A percentile compares a stretch with the other conserved stretches of the same genome.
Evolutionary conservation across 768 basidiomycete species (phyloP).

Genomic region (Lentinus brumalis): DNA sequence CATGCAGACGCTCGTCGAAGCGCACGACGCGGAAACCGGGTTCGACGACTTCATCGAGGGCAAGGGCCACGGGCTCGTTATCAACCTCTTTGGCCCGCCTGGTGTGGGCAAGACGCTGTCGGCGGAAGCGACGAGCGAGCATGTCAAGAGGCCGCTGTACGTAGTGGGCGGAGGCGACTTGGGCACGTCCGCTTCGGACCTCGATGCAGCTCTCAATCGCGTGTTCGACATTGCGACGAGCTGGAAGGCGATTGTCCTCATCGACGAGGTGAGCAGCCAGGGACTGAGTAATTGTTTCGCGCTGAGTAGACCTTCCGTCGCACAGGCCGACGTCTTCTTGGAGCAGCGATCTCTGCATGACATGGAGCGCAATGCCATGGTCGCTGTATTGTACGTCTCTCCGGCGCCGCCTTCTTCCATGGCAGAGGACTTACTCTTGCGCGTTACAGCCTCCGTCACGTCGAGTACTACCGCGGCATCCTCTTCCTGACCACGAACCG

Average conservation of each 20-base stretch:
- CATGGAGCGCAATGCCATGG: slow-evolving; percentile 62
- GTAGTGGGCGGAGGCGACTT: slow-evolving; percentile 17
- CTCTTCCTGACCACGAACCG: slow-evolving; percentile 44
- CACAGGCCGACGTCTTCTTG: slow-evolving; percentile 17
- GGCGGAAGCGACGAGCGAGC: slow-evolving; percentile 30
- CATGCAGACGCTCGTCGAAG: slow-evolving; percentile 34
- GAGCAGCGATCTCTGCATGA: slow-evolving; percentile 17
- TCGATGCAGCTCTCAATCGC: slow-evolving; percentile 31
- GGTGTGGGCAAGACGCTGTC: slow-evolving; percentile 33
- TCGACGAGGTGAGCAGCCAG: slow-evolving; percentile 20
- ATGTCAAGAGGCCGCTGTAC: slow-evolving; percentile 20
- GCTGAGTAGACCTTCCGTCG: background rate
- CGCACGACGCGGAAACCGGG: slow-evolving; percentile 26
- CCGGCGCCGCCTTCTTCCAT: background rate
- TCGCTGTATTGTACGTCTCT: slow-evolving; percentile 49
- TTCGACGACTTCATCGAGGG: slow-evolving; percentile 38
- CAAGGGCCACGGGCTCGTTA: slow-evolving; percentile 38
- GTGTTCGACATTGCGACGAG: slow-evolving; percentile 36
- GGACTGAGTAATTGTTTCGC: too few relatives aligned
- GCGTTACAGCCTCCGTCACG: slow-evolving; percentile 31
- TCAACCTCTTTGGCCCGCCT: slow-evolving; percentile 33
- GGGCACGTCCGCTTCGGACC: slow-evolving; percentile 23
- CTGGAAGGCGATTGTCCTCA: slow-evolving; percentile 37
- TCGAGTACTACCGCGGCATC: slow-evolving; percentile 41
- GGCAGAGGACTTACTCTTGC: too few relatives aligned